Percentiles rank a stretch among this genome's conserved stretches.
Conservation (phyloP, 208 protist species). For the Acanthamoeba healyi region DNA sequence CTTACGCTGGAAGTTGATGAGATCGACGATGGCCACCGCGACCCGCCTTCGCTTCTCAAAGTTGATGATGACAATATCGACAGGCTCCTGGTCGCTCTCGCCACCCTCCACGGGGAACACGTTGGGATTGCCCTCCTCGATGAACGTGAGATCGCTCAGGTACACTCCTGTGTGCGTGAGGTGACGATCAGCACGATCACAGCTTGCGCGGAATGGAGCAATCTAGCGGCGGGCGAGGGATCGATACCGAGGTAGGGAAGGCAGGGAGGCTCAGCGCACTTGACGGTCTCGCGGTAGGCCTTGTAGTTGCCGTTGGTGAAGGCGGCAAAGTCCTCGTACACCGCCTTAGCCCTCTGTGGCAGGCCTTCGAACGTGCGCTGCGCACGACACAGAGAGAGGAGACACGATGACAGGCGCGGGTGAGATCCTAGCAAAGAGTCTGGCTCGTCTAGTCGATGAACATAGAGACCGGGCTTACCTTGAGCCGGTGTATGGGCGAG, state of each 20-base stretch:
- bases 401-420: too few species aligned
- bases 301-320: conserved; percentile 67
- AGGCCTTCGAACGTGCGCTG: conserved; percentile 24
- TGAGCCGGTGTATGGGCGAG: conserved; percentile 26
- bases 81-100: too few species aligned
- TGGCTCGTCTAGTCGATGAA: background rate
- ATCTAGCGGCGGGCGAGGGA: background rate
- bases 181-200: background rate
- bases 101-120: background rate
- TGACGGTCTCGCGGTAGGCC: conserved; percentile 58
- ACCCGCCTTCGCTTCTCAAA: conserved; percentile 76
- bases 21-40: conserved; percentile 61
- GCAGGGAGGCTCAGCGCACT: conserved; percentile 60
- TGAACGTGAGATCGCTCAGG: conserved; percentile 74
- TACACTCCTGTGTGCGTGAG: conserved; percentile 49
- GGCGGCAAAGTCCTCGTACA: conserved; percentile 15
- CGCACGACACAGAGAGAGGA: background rate
- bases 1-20: conserved; percentile 67
- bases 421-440: conserved; percentile 64
- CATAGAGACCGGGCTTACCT: background rate
- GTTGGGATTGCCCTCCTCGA: conserved; percentile 74
- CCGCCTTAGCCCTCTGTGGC: conserved; percentile 23
- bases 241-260: conserved; percentile 79
- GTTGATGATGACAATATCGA: conserved; percentile 67
- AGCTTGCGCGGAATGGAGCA: too few species aligned